Evolutionary conservation across 331 rosid species (phyloP).

Genomic region (Stylosanthes scabra): DNA sequence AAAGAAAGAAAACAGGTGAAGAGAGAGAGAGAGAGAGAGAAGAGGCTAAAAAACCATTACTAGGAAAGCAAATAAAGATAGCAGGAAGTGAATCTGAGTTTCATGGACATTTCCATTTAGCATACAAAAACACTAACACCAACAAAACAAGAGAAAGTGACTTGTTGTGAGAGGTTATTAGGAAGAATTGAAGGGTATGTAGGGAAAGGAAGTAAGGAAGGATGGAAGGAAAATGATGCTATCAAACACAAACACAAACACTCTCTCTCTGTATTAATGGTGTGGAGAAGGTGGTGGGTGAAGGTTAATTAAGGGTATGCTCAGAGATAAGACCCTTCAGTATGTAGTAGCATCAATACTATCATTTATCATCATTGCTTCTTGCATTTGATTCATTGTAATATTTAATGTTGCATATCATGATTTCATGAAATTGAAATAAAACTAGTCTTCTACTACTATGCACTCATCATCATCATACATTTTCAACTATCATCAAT

Average conservation of each 20-base stretch:
- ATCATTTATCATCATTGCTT: constrained; percentile 36
- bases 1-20: constrained; percentile 14
- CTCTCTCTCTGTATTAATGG: constrained; percentile 56
- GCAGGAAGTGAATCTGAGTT: constrained; percentile 40
- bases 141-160: constrained; percentile 46
- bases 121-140: constrained; percentile 46
- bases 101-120: constrained; percentile 47
- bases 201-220: constrained; percentile 13
- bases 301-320: constrained; percentile 53
- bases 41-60: constrained; percentile 48
- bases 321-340: constrained; percentile 36
- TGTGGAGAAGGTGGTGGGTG: constrained; percentile 64
- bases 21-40: background rate
- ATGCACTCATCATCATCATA: too few species aligned
- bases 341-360: constrained; percentile 51
- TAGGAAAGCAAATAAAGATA: constrained; percentile 35
- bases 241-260: too few species aligned
- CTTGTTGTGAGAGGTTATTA: constrained; percentile 13
- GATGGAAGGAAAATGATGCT: constrained; percentile 11
- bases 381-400: constrained; percentile 62
- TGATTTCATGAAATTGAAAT: too few species aligned
- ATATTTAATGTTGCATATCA: constrained; percentile 28
- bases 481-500: too few species aligned
- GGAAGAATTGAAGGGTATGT: background rate
- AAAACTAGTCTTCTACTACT: too few species aligned